Conservation (phyloP, 495 filamentous ascomycete genomes). For the Penicillium subrubescens region DNA sequence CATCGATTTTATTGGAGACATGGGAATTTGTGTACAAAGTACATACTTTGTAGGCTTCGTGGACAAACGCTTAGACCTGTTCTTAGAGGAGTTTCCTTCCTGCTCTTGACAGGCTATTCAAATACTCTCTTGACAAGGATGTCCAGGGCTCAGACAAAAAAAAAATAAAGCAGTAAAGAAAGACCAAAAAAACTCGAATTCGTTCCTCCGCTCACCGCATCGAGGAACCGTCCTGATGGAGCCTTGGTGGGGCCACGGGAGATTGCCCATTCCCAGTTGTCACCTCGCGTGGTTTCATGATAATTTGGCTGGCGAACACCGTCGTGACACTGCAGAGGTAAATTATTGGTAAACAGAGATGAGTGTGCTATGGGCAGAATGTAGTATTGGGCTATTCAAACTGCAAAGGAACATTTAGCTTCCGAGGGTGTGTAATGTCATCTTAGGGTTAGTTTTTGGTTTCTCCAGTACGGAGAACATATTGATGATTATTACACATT, state of each 20-base stretch:
- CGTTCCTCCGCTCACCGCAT: constrained; percentile 25
- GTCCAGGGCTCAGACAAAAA: neutral
- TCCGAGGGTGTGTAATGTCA: neutral
- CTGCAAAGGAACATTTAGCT: neutral
- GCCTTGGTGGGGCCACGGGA: constrained; percentile 34
- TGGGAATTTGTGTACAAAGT: neutral
- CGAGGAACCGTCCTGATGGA: constrained; percentile 31
- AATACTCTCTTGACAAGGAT: neutral
- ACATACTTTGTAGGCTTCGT: neutral
- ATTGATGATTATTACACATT: neutral
- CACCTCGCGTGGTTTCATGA: constrained; percentile 37
- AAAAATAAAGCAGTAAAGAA: neutral
- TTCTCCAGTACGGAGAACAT: neutral
- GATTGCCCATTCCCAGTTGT: constrained; percentile 35
- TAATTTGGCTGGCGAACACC: constrained; percentile 11
- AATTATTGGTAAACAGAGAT: neutral
- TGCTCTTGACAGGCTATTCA: neutral
- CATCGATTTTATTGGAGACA: neutral
- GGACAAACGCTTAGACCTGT: neutral
- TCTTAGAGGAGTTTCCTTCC: constrained; percentile 6
- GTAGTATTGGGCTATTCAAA: neutral
- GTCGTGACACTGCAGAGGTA: neutral
- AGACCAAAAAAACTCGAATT: constrained; percentile 6
- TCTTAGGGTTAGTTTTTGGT: neutral
- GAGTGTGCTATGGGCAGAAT: neutral